Percentiles rank a stretch among this genome's conserved stretches.
phyloP scores from a whole-genome alignment of 202 grass and related monocot species.

The Cymbopogon flexuosus region DNA sequence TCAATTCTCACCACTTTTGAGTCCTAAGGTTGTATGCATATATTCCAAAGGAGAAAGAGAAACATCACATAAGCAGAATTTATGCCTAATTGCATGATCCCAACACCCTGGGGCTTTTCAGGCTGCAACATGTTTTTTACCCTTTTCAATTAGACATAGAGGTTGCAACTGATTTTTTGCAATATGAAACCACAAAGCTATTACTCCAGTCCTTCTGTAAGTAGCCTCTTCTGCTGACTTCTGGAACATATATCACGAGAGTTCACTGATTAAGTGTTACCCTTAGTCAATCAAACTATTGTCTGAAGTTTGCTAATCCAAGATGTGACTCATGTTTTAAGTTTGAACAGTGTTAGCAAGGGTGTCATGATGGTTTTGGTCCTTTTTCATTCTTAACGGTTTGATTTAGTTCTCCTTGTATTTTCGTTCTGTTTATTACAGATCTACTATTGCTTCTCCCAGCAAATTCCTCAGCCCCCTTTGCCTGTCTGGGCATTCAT shows the following conservation, averaged over 20 bases:
- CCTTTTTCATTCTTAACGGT: background rate
- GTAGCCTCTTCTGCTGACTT: background rate
- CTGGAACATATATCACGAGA: background rate
- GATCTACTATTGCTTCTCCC: conserved; percentile 26
- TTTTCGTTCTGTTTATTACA: conserved; percentile 28
- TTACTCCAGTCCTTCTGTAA: background rate
- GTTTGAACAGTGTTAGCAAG: background rate
- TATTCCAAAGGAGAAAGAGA: background rate
- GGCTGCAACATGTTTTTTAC: background rate
- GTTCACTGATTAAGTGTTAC: background rate
- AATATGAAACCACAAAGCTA: background rate
- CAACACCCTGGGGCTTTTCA: background rate
- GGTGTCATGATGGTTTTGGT: no score
- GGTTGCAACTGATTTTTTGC: background rate
- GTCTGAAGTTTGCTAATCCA: background rate
- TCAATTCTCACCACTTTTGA: background rate
- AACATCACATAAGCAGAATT: background rate
- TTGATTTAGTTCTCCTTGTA: background rate
- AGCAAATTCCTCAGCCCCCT: conserved; percentile 26
- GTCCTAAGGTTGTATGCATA: background rate
- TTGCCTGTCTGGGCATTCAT: conserved; percentile 28
- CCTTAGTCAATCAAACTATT: background rate
- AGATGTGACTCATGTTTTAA: background rate
- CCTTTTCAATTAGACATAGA: background rate
- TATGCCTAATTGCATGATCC: background rate